Percentiles rank a stretch among this genome's conserved stretches.
Conservation (phyloP, 345 rosid genomes). For the Aquilaria malaccensis region DNA sequence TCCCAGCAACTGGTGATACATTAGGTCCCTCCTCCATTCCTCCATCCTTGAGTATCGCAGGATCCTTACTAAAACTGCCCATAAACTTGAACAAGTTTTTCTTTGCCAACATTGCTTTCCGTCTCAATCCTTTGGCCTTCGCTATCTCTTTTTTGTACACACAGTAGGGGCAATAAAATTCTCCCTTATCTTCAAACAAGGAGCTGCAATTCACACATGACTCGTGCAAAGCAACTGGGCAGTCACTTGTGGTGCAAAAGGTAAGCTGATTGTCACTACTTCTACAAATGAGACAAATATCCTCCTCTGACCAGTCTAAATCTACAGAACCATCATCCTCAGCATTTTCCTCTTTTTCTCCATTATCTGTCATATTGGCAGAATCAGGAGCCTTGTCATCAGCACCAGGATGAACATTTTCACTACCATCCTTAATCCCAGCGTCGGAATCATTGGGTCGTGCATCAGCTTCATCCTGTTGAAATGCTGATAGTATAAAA, state of each 20-base stretch:
- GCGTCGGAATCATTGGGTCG: not conserved
- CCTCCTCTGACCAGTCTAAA: slow-evolving; percentile 9
- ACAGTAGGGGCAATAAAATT: slow-evolving; percentile 54
- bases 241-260: no score
- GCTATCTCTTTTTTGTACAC: slow-evolving; percentile 31
- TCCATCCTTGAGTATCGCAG: no score
- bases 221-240: no score
- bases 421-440: no score
- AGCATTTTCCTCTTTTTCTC: no score
- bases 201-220: no score
- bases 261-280: no score
- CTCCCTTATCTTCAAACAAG: slow-evolving; percentile 33
- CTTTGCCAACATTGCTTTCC: slow-evolving; percentile 27
- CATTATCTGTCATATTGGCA: not conserved
- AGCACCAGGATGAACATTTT: not conserved
- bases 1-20: no score
- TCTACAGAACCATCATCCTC: not conserved
- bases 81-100: slow-evolving; percentile 20
- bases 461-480: slow-evolving; percentile 19
- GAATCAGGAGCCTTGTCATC: slow-evolving; percentile 1
- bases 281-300: slow-evolving; percentile 26
- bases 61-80: not conserved
- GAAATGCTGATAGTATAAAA: not conserved
- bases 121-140: slow-evolving; percentile 16
- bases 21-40: no score